Conservation (phyloP, 176 grass and related monocot genomes). For the barley (Hordeum vulgare) region MorexV3_pseudomolecules_assembly NC_058523.1:551028283-551028782, state of each 20-base stretch:
- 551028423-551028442: neutral
- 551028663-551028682: slow-evolving; percentile 19
- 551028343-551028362: neutral
- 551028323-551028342: neutral
- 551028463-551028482: neutral
- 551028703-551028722: slow-evolving; percentile 61
- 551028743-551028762: slow-evolving; percentile 76
- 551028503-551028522: neutral
- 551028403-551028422: neutral
- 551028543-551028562: neutral
- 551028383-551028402: neutral
- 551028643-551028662: neutral
- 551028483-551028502: neutral
- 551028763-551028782: slow-evolving; percentile 27
- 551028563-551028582: neutral
- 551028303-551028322: neutral
- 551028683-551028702: slow-evolving; percentile 49
- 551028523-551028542: neutral
- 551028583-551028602: neutral
- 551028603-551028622: neutral
- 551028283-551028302: no score
- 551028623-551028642: neutral
- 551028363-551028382: neutral
- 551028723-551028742: slow-evolving; percentile 53
- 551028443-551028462: neutral